Conservation (phyloP, 1,284 basidiomycete species). For the Amylostereum areolatum region DNA sequence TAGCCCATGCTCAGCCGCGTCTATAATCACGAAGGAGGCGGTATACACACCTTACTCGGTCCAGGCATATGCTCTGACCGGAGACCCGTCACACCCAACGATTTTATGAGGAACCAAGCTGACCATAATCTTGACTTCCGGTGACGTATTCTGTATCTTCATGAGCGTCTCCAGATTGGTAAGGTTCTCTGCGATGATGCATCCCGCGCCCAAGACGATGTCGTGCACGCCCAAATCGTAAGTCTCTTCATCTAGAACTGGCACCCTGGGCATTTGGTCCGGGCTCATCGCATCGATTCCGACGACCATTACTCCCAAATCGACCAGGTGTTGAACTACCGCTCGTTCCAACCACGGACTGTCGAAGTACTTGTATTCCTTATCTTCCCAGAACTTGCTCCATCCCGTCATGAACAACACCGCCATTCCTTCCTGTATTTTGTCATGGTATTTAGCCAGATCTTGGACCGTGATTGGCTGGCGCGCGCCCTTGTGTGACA, state of each 20-base stretch:
- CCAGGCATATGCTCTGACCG: constrained; percentile 59
- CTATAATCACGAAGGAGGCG: background rate
- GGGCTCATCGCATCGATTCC: constrained; percentile 61
- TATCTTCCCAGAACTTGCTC: constrained; percentile 46
- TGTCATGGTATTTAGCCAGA: constrained; percentile 28
- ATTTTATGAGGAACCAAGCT: constrained; percentile 54
- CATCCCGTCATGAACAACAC: constrained; percentile 34
- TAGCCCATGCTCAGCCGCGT: background rate
- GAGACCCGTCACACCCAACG: constrained; percentile 55
- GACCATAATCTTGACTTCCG: constrained; percentile 31
- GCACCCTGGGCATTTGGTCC: constrained; percentile 46
- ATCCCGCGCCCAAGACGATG: constrained; percentile 47
- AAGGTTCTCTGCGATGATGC: constrained; percentile 65
- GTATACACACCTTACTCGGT: constrained; percentile 8
- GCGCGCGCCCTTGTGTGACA: constrained; percentile 32
- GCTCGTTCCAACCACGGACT: constrained; percentile 58
- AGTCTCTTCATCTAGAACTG: constrained; percentile 12
- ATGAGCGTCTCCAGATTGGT: constrained; percentile 39
- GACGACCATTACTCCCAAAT: constrained; percentile 45
- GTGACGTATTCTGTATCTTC: constrained; percentile 18
- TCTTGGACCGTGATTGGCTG: constrained; percentile 49
- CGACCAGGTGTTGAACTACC: constrained; percentile 42
- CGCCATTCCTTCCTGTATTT: constrained; percentile 19
- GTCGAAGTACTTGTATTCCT: constrained; percentile 37
- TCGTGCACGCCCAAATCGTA: constrained; percentile 49